These are phyloP conservation scores for Citrus medica DNA, from an alignment of 345 rosid genomes.

Conservation along the genomic window DNA sequence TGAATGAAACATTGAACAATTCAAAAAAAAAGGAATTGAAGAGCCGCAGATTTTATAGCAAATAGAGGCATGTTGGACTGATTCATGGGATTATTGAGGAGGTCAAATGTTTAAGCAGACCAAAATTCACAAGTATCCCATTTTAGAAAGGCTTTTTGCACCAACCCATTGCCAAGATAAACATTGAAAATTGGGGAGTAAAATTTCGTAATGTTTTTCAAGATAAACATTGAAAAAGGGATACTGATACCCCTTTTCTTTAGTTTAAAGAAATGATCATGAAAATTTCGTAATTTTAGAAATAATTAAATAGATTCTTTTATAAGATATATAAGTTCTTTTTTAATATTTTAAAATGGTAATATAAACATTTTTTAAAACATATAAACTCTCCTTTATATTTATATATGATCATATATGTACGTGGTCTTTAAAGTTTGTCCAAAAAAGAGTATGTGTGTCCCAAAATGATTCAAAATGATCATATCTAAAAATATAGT, in stretches of 20 bases:
- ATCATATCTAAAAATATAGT: accelerated
- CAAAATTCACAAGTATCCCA: no score
- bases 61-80: background rate
- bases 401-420: no score
- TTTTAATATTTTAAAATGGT: no score
- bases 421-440: accelerated
- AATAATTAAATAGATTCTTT: accelerated
- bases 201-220: no score
- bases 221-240: no score
- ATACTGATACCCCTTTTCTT: no score
- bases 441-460: accelerated
- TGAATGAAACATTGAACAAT: no score
- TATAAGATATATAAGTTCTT: no score
- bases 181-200: background rate
- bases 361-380: accelerated
- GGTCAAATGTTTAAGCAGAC: background rate
- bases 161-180: no score
- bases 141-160: background rate
- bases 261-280: no score
- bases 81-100: background rate
- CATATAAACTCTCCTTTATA: accelerated
- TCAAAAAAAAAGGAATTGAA: no score
- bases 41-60: no score
- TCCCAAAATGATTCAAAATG: accelerated
- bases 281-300: accelerated